Evolutionary conservation across 1,284 basidiomycete genomes (phyloP), one percentile per base, ranked within the genome.

Genomic region (Fistulina hepatica): DNA sequence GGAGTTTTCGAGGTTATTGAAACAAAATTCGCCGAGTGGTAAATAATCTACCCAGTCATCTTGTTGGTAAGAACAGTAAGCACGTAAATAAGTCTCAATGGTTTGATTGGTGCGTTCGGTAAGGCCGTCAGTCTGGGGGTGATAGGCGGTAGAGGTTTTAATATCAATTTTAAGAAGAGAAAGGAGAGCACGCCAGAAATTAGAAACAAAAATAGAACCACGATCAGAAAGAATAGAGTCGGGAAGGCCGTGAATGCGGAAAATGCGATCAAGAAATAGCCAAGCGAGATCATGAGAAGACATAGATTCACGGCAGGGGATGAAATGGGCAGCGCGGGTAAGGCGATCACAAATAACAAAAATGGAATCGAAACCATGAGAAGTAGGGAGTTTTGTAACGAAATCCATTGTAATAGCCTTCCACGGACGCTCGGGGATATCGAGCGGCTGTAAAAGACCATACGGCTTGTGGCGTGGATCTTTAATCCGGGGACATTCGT

Each of bases 111-210:
- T 6, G 0, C 51, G 36, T 47, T 73, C 61, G 0, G 63, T 63
- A 34, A 68, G 61, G 0, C 69, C 63, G 39, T 73, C 60, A 1
- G 61, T 56, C 41, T 69, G 52, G 0, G 64, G 65, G 40, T 69
- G 62, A 32, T 57, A 62, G 0, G 55, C 54, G 0, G 49, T 49
- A 8, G 45, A 43, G 4, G 43, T 33, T 19, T 51, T 38, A 21
- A 46, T 21, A 6, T 45, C 22, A 8, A 55, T 51, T 3, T 44
- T 20, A 1, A 56, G 25, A 6, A 42, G 34, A 20, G 43, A 34
- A 11, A 28, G 41, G 9, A 60, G 42, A 4, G 47, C 36, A 5
- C 37, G 31, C 40, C 48, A 55, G 42, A 62, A 58, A 1, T 42
- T 16, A 2, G 52, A 54, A 17, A 50, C 42, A 34, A 56, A 59